These are phyloP conservation scores for Beauveria rudraprayagi DNA, from an alignment of 2,329 filamentous ascomycete species.

Conservation along the genomic window DNA sequence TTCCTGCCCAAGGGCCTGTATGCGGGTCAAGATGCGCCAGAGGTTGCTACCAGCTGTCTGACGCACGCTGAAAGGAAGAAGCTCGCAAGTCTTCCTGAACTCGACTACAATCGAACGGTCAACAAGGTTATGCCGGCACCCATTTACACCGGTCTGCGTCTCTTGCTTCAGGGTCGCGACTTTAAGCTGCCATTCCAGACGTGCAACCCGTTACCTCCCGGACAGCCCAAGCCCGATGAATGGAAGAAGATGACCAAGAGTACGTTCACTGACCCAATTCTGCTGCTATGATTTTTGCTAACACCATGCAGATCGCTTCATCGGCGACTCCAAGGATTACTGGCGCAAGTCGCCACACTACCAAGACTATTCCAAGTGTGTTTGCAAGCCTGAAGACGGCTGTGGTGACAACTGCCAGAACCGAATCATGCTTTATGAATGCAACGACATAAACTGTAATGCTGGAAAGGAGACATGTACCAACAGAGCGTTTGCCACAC, in stretches of 20 bases:
- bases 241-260: conserved; percentile 90
- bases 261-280: conserved; percentile 30
- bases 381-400: conserved; percentile 68
- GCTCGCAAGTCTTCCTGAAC: conserved; percentile 38
- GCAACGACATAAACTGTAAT: conserved; percentile 82
- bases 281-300: conserved; percentile 16
- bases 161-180: conserved; percentile 64
- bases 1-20: conserved; percentile 82
- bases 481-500: conserved; percentile 79
- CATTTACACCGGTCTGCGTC: conserved; percentile 67
- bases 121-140: conserved; percentile 62
- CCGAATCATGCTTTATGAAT: conserved; percentile 95
- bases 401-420: conserved; percentile 92
- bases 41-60: conserved; percentile 40
- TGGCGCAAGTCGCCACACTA: conserved; percentile 75
- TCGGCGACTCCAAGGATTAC: conserved; percentile 69
- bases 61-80: conserved; percentile 43
- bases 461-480: conserved; percentile 65
- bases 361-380: conserved; percentile 69
- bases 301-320: conserved; percentile 65
- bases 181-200: conserved; percentile 88
- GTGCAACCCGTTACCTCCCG: conserved; percentile 77
- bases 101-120: conserved; percentile 36
- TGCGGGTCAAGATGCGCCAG: conserved; percentile 62
- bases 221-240: conserved; percentile 84